Evolutionary conservation across 2,329 filamentous ascomycete genomes (phyloP), one percentile per base, ranked within the genome.

Genomic region (Paraphaeosphaeria minitans): DNA sequence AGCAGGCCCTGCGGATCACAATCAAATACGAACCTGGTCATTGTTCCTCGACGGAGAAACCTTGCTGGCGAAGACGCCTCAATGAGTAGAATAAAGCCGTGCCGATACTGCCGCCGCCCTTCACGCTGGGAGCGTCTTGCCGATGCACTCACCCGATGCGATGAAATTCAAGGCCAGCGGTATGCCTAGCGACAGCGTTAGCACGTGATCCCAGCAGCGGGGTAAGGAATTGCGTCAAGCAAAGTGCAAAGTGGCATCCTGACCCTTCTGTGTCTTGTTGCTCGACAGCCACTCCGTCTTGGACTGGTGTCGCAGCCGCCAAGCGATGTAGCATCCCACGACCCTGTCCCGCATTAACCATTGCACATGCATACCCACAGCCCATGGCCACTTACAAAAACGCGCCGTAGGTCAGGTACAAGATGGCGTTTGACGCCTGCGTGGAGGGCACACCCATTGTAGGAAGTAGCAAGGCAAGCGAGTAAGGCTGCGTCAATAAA

Each of bases 151-250:
- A 95, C 91, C 90, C 82, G 91, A 92, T 77, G 91, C 91, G 81
- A 95, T 91, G 82, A 95, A 95, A 81, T 95, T 95, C 75, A 95
- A 83, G 77, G 91, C 90, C 78, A 95, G 81, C 68, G 91, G 91
- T 65, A 92, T 80, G 66, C 89, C 91, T 95, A 70, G 22, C 59
- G 33, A 55, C 22, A 46, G 71, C 24, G 24, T 79, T 60, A 67
- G 62, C 43, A 42, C 51, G 35, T 51, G 19, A 31, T 53, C 8
- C 37, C 19, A 48, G 56, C 45, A 43, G 56, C 55, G 50, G 19
- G 27, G 50, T 39, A 5, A 1, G n/a, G n/a, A n/a, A 29, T 16
- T 12, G n/a, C 24, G 31, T 21, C 21, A 51, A 41, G 22, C 21
- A 51, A 24, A 57, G 54, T 51, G 56, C 56, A 55, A 27, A 43